phyloP scores from a whole-genome alignment of 495 filamentous ascomycete genomes.

The Pseudoneurospora amorphoporcata region DNA sequence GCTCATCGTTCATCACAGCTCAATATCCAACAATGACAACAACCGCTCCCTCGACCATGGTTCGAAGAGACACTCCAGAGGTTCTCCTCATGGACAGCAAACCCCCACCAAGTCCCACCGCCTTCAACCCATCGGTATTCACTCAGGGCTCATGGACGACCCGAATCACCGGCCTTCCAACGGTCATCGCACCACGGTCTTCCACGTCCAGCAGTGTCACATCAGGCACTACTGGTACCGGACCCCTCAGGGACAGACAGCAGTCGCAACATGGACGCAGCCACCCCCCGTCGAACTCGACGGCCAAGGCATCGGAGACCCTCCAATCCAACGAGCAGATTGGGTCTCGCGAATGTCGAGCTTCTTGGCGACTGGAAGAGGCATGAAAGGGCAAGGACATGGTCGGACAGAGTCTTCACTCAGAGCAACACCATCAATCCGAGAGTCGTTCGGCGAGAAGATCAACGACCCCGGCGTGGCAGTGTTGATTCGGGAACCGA shows the following conservation, averaged over 20 bases:
- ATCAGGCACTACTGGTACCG: neutral
- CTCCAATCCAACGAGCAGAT: neutral
- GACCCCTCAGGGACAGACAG: neutral
- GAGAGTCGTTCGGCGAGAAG: conserved; percentile 22
- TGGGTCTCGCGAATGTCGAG: conserved; percentile 6
- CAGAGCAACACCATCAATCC: neutral
- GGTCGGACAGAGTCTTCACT: neutral
- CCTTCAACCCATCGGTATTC: neutral
- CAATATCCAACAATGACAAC: neutral
- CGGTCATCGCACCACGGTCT: neutral
- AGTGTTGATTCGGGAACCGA: conserved; percentile 4
- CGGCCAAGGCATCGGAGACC: conserved; percentile 8
- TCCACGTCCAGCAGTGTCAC: neutral
- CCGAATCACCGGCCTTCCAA: neutral
- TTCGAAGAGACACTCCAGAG: neutral
- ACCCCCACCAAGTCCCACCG: neutral
- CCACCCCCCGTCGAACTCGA: conserved; percentile 21
- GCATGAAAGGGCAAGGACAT: neutral
- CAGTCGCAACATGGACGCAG: conserved; percentile 10
- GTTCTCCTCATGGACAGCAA: conserved; percentile 4
- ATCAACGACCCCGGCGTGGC: conserved; percentile 15
- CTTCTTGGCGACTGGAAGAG: neutral
- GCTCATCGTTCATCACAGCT: neutral
- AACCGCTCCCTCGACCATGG: neutral
- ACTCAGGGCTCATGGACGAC: neutral